phyloP scores from a whole-genome alignment of 257 asterid genomes.

The Salvia miltiorrhiza region DNA sequence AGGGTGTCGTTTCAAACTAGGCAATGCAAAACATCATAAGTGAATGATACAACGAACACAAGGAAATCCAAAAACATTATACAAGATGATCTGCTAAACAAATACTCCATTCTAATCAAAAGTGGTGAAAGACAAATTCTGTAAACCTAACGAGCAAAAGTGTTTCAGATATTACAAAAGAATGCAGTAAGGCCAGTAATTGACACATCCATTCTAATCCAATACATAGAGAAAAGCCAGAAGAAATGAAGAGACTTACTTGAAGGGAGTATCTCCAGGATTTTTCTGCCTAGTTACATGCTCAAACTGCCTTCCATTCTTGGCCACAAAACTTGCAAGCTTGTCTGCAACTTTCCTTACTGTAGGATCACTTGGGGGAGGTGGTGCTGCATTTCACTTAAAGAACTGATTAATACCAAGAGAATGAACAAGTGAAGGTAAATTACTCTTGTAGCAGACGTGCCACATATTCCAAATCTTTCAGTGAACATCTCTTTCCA shows the following conservation, averaged over 20 bases:
- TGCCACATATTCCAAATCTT: slow-evolving; percentile 82
- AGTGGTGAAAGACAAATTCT: neutral
- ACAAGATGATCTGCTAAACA: neutral
- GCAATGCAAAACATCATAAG: neutral
- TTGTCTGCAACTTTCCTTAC: slow-evolving; percentile 91
- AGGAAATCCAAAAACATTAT: neutral
- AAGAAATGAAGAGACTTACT: slow-evolving; percentile 44
- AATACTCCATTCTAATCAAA: too few species aligned
- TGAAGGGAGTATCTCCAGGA: slow-evolving; percentile 96
- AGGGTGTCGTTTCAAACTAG: neutral
- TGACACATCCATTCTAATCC: neutral
- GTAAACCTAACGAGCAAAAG: neutral
- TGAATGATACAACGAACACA: neutral
- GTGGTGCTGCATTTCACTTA: slow-evolving; percentile 97
- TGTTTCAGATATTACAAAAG: neutral
- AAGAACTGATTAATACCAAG: slow-evolving; percentile 91
- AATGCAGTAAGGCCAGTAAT: neutral
- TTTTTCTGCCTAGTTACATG: slow-evolving; percentile 82
- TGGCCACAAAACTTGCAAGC: slow-evolving; percentile 95
- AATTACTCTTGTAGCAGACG: slow-evolving; percentile 85
- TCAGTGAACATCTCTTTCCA: slow-evolving; percentile 80
- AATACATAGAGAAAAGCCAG: neutral
- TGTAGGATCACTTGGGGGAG: slow-evolving; percentile 90
- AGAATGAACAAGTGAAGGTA: slow-evolving; percentile 75
- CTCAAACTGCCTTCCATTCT: slow-evolving; percentile 94